These are phyloP conservation scores for Wickerhamomyces ciferrii DNA, from an alignment of 805 yeast species.

Conservation along the genomic window DNA sequence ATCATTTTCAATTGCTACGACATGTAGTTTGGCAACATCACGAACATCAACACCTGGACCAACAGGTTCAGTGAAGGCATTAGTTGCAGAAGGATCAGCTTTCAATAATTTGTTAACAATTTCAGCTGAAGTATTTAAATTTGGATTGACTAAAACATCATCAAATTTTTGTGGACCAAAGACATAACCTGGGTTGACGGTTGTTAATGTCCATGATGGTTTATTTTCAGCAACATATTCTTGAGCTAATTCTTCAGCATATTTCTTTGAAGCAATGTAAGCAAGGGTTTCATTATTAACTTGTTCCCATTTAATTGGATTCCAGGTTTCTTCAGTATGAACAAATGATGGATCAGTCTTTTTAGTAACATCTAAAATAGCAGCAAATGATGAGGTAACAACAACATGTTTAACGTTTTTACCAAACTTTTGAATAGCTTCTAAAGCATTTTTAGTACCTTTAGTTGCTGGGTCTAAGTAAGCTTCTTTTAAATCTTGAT, in stretches of 20 bases:
- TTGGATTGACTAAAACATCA: slow-evolving; percentile 32
- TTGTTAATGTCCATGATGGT: slow-evolving; percentile 35
- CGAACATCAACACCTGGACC: slow-evolving; percentile 27
- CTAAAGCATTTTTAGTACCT: not conserved
- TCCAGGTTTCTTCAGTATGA: slow-evolving; percentile 21
- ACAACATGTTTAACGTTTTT: slow-evolving; percentile 40
- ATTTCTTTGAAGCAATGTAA: slow-evolving; percentile 55
- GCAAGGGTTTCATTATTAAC: slow-evolving; percentile 34
- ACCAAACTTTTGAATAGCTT: slow-evolving; percentile 7
- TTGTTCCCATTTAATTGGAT: slow-evolving; percentile 46
- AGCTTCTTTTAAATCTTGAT: not conserved
- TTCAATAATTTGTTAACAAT: slow-evolving; percentile 24
- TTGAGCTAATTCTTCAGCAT: slow-evolving; percentile 62
- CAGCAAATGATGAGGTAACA: slow-evolving; percentile 50
- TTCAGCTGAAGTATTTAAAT: slow-evolving; percentile 39
- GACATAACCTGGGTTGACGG: slow-evolving; percentile 52
- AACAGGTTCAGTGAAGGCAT: slow-evolving; percentile 3
- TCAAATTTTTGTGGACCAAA: slow-evolving; percentile 57
- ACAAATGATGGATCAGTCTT: slow-evolving; percentile 5
- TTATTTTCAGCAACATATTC: slow-evolving; percentile 32
- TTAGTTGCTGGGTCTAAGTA: not conserved
- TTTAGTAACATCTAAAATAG: slow-evolving; percentile 25
- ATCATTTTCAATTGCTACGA: slow-evolving; percentile 20
- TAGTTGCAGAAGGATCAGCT: slow-evolving; percentile 19
- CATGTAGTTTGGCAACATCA: slow-evolving; percentile 36